These are phyloP conservation scores for Danielozyma ontarioensis DNA, from an alignment of 805 yeast genomes.

Conservation along the genomic window DNA sequence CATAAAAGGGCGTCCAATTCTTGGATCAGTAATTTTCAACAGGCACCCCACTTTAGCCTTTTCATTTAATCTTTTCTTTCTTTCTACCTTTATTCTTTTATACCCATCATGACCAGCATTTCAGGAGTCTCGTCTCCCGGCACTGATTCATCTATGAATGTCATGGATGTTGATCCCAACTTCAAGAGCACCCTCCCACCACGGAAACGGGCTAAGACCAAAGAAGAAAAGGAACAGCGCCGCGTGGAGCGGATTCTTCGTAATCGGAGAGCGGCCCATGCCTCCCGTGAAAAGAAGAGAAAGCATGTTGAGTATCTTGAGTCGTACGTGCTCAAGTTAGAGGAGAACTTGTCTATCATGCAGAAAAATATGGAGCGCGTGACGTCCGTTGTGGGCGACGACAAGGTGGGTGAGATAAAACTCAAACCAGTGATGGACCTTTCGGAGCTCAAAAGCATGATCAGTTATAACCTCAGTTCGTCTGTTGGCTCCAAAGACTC, in stretches of 20 bases:
- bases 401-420: background rate
- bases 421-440: background rate
- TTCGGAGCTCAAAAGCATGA: background rate
- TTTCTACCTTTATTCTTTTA: too few species aligned
- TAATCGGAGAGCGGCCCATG: conserved; percentile 96
- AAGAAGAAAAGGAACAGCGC: conserved; percentile 96
- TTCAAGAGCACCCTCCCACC: conserved; percentile 68
- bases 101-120: background rate
- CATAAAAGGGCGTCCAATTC: too few species aligned
- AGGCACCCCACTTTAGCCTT: too few species aligned
- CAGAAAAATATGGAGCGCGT: conserved; percentile 20
- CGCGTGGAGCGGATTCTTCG: conserved; percentile 88
- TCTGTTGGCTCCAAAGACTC: background rate
- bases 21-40: too few species aligned
- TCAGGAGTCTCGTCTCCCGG: background rate
- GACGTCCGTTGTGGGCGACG: conserved; percentile 4
- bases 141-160: conserved; percentile 2
- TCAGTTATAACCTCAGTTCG: background rate
- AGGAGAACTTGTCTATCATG: conserved; percentile 23
- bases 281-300: conserved; percentile 94
- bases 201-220: conserved; percentile 92
- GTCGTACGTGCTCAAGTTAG: conserved; percentile 44
- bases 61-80: too few species aligned
- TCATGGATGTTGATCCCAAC: conserved; percentile 12
- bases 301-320: conserved; percentile 85